These are phyloP conservation scores for Thamnidium elegans DNA, from an alignment of 192 early-diverging fungal species.

Conservation along the genomic window DNA sequence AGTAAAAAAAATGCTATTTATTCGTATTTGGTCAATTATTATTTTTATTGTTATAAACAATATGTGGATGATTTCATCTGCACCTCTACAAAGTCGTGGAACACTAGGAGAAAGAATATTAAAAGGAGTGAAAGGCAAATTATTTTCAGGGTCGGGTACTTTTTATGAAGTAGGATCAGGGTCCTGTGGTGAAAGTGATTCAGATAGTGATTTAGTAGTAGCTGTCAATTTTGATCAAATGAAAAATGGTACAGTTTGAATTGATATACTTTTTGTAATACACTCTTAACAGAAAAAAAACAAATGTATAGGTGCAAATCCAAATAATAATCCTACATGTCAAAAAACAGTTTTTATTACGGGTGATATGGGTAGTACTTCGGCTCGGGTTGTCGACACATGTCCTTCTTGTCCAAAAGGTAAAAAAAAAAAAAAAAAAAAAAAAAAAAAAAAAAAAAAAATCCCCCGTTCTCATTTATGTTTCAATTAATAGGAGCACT, in stretches of 20 bases:
- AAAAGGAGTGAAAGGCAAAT: not conserved
- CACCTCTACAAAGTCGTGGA: too few species aligned
- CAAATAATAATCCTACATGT: conserved; percentile 27
- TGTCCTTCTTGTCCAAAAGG: conserved; percentile 23
- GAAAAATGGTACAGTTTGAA: conserved; percentile 25
- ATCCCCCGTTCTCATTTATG: not conserved
- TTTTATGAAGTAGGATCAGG: conserved; percentile 32
- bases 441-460: not conserved
- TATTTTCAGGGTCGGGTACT: conserved; percentile 25
- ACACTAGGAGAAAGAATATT: too few species aligned
- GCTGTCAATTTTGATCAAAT: conserved; percentile 31
- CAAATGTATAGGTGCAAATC: conserved; percentile 28
- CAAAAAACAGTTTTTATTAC: conserved; percentile 18
- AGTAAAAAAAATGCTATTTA: too few species aligned
- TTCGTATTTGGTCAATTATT: too few species aligned
- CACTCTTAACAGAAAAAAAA: too few species aligned
- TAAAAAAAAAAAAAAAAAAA: conserved; percentile 8
- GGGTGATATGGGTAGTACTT: conserved; percentile 7
- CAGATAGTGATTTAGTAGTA: conserved; percentile 29
- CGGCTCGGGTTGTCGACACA: conserved; percentile 21
- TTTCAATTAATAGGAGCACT: conserved; percentile 19
- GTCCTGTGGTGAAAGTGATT: conserved; percentile 29
- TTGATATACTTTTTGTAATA: too few species aligned
- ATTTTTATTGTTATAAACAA: too few species aligned
- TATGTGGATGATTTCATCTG: too few species aligned